Evolutionary conservation across 2,329 filamentous ascomycete species (phyloP).

Genomic region (Apiospora aurea): DNA sequence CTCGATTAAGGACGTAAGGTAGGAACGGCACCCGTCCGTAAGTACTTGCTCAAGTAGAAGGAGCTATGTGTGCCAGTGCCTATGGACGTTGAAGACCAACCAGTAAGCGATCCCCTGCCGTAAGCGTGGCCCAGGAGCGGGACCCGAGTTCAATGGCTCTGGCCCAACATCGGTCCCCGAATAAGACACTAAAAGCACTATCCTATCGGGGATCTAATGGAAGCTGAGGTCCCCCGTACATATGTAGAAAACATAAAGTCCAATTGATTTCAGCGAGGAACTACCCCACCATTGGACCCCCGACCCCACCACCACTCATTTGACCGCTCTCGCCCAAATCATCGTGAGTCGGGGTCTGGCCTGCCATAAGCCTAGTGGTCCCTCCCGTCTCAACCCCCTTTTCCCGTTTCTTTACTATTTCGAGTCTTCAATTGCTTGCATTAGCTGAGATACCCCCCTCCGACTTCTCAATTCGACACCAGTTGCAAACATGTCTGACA

Average conservation of each 20-base stretch:
- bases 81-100: neutral
- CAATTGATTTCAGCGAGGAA: neutral
- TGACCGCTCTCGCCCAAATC: constrained; percentile 15
- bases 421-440: neutral
- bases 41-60: neutral
- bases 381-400: neutral
- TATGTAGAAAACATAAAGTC: neutral
- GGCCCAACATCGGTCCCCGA: neutral
- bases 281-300: constrained; percentile 1
- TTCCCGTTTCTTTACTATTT: neutral
- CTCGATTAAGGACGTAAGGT: neutral
- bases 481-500: constrained; percentile 51
- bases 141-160: neutral
- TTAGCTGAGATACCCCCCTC: constrained; percentile 5
- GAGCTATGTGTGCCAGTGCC: neutral
- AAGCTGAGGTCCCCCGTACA: neutral
- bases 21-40: neutral
- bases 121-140: neutral
- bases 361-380: neutral
- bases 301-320: constrained; percentile 10
- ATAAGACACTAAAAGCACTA: neutral
- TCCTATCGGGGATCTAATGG: neutral
- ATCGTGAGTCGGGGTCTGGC: constrained; percentile 20
- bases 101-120: neutral
- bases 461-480: neutral